Conservation (phyloP, 2,329 filamentous ascomycete species). For the Ascomycota sp. region DNA sequence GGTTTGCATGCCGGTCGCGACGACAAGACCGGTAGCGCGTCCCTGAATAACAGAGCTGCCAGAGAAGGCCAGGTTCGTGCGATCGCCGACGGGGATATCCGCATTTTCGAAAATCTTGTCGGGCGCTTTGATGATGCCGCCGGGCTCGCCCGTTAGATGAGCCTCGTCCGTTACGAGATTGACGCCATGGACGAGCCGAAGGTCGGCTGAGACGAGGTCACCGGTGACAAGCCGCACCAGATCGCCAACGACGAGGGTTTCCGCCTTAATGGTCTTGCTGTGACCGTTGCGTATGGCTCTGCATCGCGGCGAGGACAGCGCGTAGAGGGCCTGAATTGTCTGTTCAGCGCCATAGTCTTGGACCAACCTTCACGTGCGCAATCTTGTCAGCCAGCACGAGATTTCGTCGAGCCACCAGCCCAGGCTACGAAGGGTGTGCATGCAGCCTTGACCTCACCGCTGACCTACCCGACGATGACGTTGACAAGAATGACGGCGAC, state of each 20-base stretch:
- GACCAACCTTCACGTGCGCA: conserved; percentile 20
- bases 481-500: conserved; percentile 46
- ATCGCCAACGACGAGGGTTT: conserved; percentile 43
- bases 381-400: not conserved
- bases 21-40: conserved; percentile 46
- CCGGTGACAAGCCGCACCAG: conserved; percentile 41
- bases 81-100: conserved; percentile 44
- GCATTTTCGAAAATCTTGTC: conserved; percentile 29
- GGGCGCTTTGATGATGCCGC: conserved; percentile 47
- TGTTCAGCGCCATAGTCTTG: conserved; percentile 42
- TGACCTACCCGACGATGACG: conserved; percentile 39
- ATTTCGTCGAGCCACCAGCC: not conserved
- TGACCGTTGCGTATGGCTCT: conserved; percentile 34
- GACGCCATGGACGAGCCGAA: conserved; percentile 43
- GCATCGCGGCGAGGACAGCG: conserved; percentile 36
- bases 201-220: conserved; percentile 50
- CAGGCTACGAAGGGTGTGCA: not conserved
- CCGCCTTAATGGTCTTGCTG: conserved; percentile 30
- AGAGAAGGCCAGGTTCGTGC: conserved; percentile 50
- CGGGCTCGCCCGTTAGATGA: conserved; percentile 52
- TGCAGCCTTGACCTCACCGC: not conserved
- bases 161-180: conserved; percentile 63
- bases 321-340: conserved; percentile 39
- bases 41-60: conserved; percentile 54
- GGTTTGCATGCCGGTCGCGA: conserved; percentile 52